Evolutionary conservation across 2,329 filamentous ascomycete species (phyloP).

Genomic region (Zasmidium angulare): DNA sequence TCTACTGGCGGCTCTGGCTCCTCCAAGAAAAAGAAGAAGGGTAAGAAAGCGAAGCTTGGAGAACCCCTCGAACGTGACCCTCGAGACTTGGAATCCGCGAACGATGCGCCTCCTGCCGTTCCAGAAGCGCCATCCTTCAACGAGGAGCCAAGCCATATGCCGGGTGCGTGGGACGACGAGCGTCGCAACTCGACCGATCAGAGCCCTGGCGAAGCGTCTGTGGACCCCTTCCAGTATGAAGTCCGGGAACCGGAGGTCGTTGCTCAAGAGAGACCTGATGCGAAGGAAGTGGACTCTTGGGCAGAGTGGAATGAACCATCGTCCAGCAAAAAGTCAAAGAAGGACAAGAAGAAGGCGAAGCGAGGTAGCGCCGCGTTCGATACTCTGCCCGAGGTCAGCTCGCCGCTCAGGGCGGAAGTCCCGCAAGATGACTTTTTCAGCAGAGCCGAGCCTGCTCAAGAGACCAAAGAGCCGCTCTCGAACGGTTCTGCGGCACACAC

Average conservation of each 20-base stretch:
- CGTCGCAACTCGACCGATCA: constrained; percentile 26
- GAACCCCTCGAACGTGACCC: constrained; percentile 36
- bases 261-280: constrained; percentile 9
- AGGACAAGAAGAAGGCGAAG: constrained; percentile 46
- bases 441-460: constrained; percentile 6
- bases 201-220: constrained; percentile 11
- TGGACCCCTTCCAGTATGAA: constrained; percentile 23
- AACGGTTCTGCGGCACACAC: constrained; percentile 5
- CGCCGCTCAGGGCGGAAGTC: constrained; percentile 46
- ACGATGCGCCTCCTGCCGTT: neutral
- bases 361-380: constrained; percentile 44
- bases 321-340: constrained; percentile 32
- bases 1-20: constrained; percentile 18
- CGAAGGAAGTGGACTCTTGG: constrained; percentile 25
- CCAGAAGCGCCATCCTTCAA: constrained; percentile 1
- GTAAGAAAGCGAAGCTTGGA: constrained; percentile 39
- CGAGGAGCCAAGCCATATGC: constrained; percentile 23
- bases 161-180: constrained; percentile 29
- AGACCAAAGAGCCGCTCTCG: neutral
- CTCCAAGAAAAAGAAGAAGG: constrained; percentile 36
- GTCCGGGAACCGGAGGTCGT: constrained; percentile 16
- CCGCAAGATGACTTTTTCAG: constrained; percentile 46
- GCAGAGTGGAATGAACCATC: constrained; percentile 16
- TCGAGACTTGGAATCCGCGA: constrained; percentile 14
- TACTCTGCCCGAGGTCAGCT: constrained; percentile 40